phyloP scores from a whole-genome alignment of 768 basidiomycete species.

The Multifurca ochricompacta region DNA sequence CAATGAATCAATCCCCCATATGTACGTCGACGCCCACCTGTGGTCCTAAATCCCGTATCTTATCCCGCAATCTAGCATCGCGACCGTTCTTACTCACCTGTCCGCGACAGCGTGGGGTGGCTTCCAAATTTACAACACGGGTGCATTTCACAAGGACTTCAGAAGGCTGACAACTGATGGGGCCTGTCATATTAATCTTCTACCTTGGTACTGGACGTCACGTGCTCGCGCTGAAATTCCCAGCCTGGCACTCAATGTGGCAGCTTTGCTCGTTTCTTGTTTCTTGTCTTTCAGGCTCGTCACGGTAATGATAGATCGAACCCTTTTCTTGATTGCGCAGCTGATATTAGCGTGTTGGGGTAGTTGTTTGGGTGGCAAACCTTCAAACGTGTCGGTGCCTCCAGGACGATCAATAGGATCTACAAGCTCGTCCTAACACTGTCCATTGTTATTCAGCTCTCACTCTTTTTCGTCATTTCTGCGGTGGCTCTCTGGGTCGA shows the following conservation, averaged over 20 bases:
- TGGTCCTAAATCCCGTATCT: neutral
- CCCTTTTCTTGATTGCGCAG: neutral
- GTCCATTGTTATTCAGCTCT: constrained; percentile 68
- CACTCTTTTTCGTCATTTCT: constrained; percentile 66
- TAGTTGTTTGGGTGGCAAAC: constrained; percentile 81
- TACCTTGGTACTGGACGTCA: constrained; percentile 57
- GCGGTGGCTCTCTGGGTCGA: constrained; percentile 73
- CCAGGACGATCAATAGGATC: constrained; percentile 59
- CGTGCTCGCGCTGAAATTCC: constrained; percentile 56
- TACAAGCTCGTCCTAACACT: constrained; percentile 66
- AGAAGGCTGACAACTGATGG: constrained; percentile 50
- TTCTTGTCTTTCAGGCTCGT: constrained; percentile 68
- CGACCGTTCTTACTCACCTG: constrained; percentile 64
- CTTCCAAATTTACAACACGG: constrained; percentile 57
- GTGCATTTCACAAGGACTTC: constrained; percentile 50
- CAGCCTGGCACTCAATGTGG: constrained; percentile 52
- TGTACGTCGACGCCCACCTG: constrained; percentile 27
- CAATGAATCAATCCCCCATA: constrained; percentile 79
- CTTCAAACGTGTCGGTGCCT: constrained; percentile 79
- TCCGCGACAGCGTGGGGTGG: constrained; percentile 67
- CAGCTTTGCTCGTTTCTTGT: constrained; percentile 50
- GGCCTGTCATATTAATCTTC: constrained; percentile 50
- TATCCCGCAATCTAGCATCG: constrained; percentile 33
- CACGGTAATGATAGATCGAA: constrained; percentile 40
- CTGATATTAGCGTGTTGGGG: neutral